Evolutionary conservation across 129 eudicot species (phyloP).

Genomic region (Arctium minus): DNA sequence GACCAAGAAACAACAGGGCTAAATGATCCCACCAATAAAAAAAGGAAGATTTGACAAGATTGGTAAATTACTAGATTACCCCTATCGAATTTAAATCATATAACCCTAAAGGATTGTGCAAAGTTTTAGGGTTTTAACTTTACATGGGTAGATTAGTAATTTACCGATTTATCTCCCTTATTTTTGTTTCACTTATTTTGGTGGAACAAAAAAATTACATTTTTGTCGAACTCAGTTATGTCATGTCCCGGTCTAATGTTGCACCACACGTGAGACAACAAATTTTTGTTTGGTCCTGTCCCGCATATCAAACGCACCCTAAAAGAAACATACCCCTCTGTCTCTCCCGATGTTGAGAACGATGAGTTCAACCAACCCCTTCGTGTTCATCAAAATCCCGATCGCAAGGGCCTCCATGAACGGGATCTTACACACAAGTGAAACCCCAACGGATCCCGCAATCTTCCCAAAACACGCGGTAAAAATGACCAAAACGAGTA

Average conservation of each 20-base stretch:
- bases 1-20: background rate
- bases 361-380: slow-evolving; percentile 85
- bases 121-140: background rate
- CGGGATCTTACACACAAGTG: slow-evolving; percentile 48
- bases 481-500: slow-evolving; percentile 58
- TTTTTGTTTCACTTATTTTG: background rate
- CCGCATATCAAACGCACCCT: background rate
- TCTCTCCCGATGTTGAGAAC: slow-evolving; percentile 91
- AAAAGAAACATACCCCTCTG: slow-evolving; percentile 53
- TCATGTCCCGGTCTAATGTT: background rate
- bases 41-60: background rate
- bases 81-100: background rate
- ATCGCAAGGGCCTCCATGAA: slow-evolving; percentile 61
- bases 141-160: background rate
- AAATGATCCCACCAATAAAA: background rate
- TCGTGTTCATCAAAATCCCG: slow-evolving; percentile 82
- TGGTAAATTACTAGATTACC: background rate
- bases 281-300: background rate
- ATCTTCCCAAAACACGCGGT: slow-evolving; percentile 84
- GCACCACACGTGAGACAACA: background rate
- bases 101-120: background rate
- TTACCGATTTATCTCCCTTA: background rate
- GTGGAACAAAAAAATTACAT: background rate
- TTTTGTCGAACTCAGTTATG: background rate
- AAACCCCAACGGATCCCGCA: slow-evolving; percentile 60